A percentile compares a stretch with the other conserved stretches of the same genome.
phyloP scores from a whole-genome alignment of 768 basidiomycete species.

The Pleurotus djamor region DNA sequence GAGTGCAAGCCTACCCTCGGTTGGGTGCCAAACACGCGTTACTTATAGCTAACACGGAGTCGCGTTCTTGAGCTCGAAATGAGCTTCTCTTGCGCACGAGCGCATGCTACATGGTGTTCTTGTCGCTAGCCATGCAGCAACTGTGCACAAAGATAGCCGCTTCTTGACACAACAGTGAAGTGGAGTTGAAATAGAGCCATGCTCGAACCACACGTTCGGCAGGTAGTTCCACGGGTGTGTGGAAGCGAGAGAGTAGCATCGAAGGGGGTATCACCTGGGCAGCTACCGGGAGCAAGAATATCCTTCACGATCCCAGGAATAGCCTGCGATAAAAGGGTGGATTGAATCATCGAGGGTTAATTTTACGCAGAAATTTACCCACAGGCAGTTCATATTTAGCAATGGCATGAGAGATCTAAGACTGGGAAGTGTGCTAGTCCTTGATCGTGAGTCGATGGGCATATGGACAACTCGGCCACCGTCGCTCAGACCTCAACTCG shows the following conservation, averaged over 20 bases:
- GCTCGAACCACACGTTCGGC: background rate
- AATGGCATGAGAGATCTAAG: too few relatives aligned
- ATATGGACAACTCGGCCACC: too few relatives aligned
- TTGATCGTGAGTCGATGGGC: too few relatives aligned
- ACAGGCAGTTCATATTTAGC: too few relatives aligned
- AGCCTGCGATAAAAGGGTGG: too few relatives aligned
- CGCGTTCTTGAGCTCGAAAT: background rate
- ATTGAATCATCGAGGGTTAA: too few relatives aligned
- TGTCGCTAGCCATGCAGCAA: background rate
- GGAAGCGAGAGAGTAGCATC: background rate
- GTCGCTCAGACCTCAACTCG: too few relatives aligned
- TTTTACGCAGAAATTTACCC: too few relatives aligned
- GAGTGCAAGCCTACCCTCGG: background rate
- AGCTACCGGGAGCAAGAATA: too few relatives aligned
- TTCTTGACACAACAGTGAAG: background rate
- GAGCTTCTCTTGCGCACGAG: background rate
- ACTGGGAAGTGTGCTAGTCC: too few relatives aligned
- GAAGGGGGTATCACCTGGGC: too few relatives aligned
- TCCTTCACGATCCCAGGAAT: too few relatives aligned
- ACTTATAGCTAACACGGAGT: background rate
- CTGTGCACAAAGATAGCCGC: background rate
- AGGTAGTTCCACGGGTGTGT: background rate
- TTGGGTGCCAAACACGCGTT: background rate
- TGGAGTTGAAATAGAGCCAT: background rate
- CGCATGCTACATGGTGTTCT: background rate